phyloP scores from a whole-genome alignment of 371 early-diverging fungal species.

The Mucor mucedo region DNA sequence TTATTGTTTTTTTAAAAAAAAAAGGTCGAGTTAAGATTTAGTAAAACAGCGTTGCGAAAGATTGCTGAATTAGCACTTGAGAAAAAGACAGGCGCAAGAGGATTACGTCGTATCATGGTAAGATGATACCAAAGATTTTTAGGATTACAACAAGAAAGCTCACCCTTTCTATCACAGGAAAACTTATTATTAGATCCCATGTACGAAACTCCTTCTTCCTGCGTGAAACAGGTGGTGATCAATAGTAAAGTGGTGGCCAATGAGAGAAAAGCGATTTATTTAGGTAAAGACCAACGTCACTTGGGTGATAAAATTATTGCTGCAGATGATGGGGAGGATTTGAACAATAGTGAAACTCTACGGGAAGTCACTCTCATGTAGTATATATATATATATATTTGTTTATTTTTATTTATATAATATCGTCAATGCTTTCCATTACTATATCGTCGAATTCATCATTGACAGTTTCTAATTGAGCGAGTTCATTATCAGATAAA shows the following conservation, averaged over 20 bases:
- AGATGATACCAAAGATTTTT: background rate
- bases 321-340: slow-evolving; percentile 35
- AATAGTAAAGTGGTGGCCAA: slow-evolving; percentile 66
- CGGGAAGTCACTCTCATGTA: slow-evolving; percentile 16
- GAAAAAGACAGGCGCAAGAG: slow-evolving; percentile 90
- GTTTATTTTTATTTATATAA: background rate
- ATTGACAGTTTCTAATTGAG: background rate
- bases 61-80: slow-evolving; percentile 79
- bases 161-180: slow-evolving; percentile 39
- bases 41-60: slow-evolving; percentile 64
- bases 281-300: slow-evolving; percentile 60
- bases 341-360: background rate
- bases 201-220: slow-evolving; percentile 80
- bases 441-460: too few relatives aligned
- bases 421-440: too few relatives aligned
- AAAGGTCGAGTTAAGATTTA: slow-evolving; percentile 68
- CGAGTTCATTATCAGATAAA: slow-evolving; percentile 1
- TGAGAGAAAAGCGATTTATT: slow-evolving; percentile 67
- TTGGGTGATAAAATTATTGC: slow-evolving; percentile 36
- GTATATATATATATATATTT: background rate
- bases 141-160: too few relatives aligned
- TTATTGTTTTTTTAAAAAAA: background rate
- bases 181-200: slow-evolving; percentile 75
- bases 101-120: slow-evolving; percentile 82
- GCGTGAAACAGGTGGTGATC: slow-evolving; percentile 72